These are phyloP conservation scores for Umbelopsis ramanniana DNA, from an alignment of 192 early-diverging fungal species.

Conservation along the genomic window DNA sequence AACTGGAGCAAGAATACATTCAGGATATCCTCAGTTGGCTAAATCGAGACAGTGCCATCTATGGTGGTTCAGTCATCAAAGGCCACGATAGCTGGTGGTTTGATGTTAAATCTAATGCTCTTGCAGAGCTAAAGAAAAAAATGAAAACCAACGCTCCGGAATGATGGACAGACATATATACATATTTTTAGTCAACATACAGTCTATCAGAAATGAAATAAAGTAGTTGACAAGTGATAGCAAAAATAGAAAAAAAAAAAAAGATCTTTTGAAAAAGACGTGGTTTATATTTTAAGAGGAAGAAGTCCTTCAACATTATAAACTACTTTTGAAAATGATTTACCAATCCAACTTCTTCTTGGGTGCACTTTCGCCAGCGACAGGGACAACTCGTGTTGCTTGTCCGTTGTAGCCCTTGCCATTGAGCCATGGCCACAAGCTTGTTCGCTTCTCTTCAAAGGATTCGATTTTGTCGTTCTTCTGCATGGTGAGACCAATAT, in stretches of 20 bases:
- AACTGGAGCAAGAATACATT: constrained; percentile 27
- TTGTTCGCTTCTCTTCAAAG: constrained; percentile 57
- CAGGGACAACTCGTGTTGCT: constrained; percentile 24
- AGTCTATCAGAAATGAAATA: no score
- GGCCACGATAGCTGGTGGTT: constrained; percentile 24
- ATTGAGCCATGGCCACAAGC: constrained; percentile 69
- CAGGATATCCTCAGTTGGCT: constrained; percentile 21
- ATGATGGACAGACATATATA: background rate
- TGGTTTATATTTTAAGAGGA: background rate
- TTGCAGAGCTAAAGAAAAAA: constrained; percentile 1
- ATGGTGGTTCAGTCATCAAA: background rate
- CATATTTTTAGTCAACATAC: background rate
- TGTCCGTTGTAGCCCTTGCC: constrained; percentile 45
- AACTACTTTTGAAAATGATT: background rate
- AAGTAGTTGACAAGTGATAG: no score
- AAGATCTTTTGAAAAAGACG: background rate
- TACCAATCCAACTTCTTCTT: constrained; percentile 45
- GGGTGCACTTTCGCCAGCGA: constrained; percentile 10
- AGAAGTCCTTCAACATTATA: background rate
- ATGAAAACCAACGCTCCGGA: background rate
- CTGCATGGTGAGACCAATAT: constrained; percentile 73
- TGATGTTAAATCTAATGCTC: constrained; percentile 23
- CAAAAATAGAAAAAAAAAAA: no score
- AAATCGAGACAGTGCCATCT: constrained; percentile 11
- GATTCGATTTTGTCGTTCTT: constrained; percentile 54